Evolutionary conservation across 1,284 basidiomycete species (phyloP), one percentile per base, ranked within the genome.

Genomic region (Fomitopsis palustris): DNA sequence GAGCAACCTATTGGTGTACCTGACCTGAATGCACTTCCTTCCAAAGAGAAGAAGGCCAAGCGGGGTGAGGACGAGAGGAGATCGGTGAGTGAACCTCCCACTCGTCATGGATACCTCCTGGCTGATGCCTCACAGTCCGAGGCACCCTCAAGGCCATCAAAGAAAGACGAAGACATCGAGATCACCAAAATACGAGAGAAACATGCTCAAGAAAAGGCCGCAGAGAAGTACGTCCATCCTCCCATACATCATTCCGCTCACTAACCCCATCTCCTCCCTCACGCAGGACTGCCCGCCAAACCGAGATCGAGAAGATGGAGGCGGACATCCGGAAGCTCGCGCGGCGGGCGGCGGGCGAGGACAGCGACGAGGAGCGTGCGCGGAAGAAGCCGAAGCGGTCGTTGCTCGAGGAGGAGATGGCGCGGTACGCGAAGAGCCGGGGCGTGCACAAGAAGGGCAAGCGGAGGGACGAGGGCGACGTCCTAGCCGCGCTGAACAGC

Each of bases 251-350:
- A 4, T 57, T 51, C 38, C 59, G 57, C 56, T 53, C 23, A 19
- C 5, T 25, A 35, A 21, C 31, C 19, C 33, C 2, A n/a, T 23
- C 10, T 16, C 17, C 3, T 29, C 8, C 33, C 59, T 14, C 21
- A 31, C 35, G n/a, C 64, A 93, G 90, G 53, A 80, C 82, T 35
- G 76, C 83, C 9, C 86, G 90, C 27, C 83, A 87, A 69, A 81
- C 84, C 5, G 90, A 96, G 72, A 95, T 97, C 58, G 89, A 87
- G 66, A 86, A 84, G 64, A 92, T 97, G 83, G 92, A 97, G 72
- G 87, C 86, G 3, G 91, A 95, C 56, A 90, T 98, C 58, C 87
- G 91, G 27, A 88, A 84, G 64, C 80, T 95, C 9, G 80, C 81
- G 23, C 81, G 81, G 58, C 79, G 79, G 9, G 76, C 49, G 3